Percentiles rank a stretch among this genome's conserved stretches.
phyloP scores from a whole-genome alignment of 129 eudicot species.

The Escallonia herrerae region DNA sequence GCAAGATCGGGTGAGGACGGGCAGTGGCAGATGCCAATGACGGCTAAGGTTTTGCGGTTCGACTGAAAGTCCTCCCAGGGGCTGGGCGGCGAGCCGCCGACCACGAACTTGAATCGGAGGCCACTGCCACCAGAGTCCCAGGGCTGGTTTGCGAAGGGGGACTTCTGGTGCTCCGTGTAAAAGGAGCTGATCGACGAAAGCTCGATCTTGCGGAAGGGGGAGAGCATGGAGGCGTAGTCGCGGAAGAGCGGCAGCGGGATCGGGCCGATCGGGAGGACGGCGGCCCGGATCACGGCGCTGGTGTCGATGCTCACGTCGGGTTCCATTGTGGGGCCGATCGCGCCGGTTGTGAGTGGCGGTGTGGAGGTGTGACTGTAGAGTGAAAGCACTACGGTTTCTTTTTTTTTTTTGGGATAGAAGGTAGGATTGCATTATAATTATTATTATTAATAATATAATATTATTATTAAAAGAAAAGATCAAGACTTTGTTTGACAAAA shows the following conservation, averaged over 20 bases:
- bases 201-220: constrained; percentile 54
- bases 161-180: constrained; percentile 88
- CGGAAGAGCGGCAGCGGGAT: constrained; percentile 63
- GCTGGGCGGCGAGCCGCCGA: constrained; percentile 74
- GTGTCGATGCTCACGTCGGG: constrained; percentile 96
- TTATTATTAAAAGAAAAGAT: no score
- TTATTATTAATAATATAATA: no score
- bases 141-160: constrained; percentile 78
- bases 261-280: constrained; percentile 72
- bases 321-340: constrained; percentile 36
- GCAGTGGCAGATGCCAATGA: constrained; percentile 81
- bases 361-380: background rate
- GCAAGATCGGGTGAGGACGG: constrained; percentile 78
- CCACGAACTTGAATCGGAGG: constrained; percentile 69
- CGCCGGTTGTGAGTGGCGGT: background rate
- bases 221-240: constrained; percentile 67
- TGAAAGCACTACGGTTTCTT: background rate
- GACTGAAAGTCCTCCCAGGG: constrained; percentile 99
- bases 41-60: constrained; percentile 65
- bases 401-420: no score
- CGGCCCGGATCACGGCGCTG: constrained; percentile 75
- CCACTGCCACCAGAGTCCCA: constrained; percentile 82
- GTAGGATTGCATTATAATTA: no score
- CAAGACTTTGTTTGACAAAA: no score
- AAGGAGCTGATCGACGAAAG: constrained; percentile 78